Percentiles rank a stretch among this genome's conserved stretches.
Evolutionary conservation across 148 eudicot genomes (phyloP).

Genomic region (Diospyros kaki): DNA sequence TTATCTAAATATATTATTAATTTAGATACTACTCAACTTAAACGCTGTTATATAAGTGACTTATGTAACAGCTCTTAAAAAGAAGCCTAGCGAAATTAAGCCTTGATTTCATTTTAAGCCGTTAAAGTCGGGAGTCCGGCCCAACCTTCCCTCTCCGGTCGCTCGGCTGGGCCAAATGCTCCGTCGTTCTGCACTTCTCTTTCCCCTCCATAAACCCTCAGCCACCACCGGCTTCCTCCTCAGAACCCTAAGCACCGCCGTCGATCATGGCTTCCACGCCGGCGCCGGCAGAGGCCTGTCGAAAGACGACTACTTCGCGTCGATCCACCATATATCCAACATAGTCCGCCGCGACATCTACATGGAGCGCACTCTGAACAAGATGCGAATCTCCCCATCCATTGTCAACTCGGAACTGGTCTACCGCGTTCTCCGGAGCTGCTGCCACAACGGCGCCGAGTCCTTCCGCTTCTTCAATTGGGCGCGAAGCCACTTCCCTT

Average conservation of each 20-base stretch:
- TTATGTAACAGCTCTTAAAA: too few species aligned
- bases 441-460: constrained; percentile 50
- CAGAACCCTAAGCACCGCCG: background rate
- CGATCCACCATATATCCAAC: constrained; percentile 85
- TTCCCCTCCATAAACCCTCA: background rate
- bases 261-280: background rate
- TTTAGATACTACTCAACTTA: too few species aligned
- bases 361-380: constrained; percentile 84
- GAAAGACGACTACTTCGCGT: constrained; percentile 78
- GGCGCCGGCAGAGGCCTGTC: constrained; percentile 18
- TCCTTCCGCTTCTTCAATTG: constrained; percentile 89
- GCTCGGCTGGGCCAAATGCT: constrained; percentile 15
- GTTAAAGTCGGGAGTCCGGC: too few species aligned
- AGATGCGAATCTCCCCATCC: constrained; percentile 39
- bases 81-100: too few species aligned
- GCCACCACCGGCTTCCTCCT: background rate
- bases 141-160: background rate
- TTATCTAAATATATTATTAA: too few species aligned
- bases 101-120: too few species aligned
- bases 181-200: background rate
- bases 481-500: constrained; percentile 60
- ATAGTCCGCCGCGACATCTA: constrained; percentile 82
- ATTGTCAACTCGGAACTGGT: constrained; percentile 63
- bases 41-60: too few species aligned
- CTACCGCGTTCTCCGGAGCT: constrained; percentile 75